phyloP scores from a whole-genome alignment of 495 filamentous ascomycete genomes.

The Darksidea phi region DNA sequence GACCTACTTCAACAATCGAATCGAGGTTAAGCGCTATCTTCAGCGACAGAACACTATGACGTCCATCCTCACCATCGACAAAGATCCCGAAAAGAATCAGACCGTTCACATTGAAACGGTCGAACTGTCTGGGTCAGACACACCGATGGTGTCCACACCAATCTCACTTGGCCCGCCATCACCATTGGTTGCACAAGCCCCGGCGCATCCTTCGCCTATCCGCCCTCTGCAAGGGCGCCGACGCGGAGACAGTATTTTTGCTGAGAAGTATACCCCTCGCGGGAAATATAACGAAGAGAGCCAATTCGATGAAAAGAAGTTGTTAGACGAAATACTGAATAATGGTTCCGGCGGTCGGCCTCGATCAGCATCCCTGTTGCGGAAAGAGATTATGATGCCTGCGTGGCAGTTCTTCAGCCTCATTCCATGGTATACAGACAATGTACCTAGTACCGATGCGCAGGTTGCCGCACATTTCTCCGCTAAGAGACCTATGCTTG shows the following conservation, averaged over 20 bases:
- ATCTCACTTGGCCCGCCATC: constrained; percentile 41
- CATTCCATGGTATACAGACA: constrained; percentile 72
- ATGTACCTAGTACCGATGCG: constrained; percentile 65
- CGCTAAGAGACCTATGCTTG: constrained; percentile 74
- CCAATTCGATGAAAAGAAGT: constrained; percentile 43
- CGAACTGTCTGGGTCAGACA: constrained; percentile 51
- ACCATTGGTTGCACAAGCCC: background rate
- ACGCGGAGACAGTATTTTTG: constrained; percentile 63
- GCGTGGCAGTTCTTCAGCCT: constrained; percentile 97
- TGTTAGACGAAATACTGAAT: constrained; percentile 33
- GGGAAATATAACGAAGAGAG: constrained; percentile 27
- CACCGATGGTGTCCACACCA: constrained; percentile 44
- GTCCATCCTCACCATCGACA: constrained; percentile 52
- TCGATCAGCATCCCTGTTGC: constrained; percentile 55
- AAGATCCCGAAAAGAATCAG: constrained; percentile 49
- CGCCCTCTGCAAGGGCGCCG: constrained; percentile 38
- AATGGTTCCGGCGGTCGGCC: constrained; percentile 26
- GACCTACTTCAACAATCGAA: constrained; percentile 88
- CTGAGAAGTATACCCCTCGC: constrained; percentile 53
- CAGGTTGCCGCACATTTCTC: constrained; percentile 73
- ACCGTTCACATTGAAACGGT: constrained; percentile 58
- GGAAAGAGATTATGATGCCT: constrained; percentile 89
- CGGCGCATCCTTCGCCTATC: constrained; percentile 1
- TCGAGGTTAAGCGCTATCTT: constrained; percentile 84
- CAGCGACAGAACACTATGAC: constrained; percentile 58